Percentiles rank a stretch among this genome's conserved stretches.
phyloP scores from a whole-genome alignment of 805 yeast species.

The Hemisphaericaspora nanyangensis region DNA sequence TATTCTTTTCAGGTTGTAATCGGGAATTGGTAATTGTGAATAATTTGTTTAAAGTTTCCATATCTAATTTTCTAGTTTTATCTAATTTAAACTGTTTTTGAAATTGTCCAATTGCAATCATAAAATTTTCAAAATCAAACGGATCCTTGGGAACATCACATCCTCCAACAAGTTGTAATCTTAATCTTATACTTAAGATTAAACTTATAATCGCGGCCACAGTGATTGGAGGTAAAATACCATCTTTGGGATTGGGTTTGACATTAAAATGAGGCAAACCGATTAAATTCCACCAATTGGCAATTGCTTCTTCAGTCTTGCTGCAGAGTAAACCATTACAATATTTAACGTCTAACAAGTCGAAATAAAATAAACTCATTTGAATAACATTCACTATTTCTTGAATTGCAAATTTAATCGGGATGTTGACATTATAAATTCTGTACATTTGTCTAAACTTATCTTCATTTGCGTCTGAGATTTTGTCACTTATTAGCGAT shows the following conservation, averaged over 20 bases:
- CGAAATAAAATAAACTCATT: constrained; percentile 72
- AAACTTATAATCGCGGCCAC: constrained; percentile 80
- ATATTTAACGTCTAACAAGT: constrained; percentile 58
- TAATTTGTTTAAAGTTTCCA: constrained; percentile 43
- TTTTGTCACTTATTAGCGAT: constrained; percentile 56
- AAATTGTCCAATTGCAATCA: constrained; percentile 65
- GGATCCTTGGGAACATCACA: constrained; percentile 77
- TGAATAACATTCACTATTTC: constrained; percentile 77
- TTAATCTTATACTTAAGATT: constrained; percentile 64
- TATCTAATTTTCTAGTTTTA: constrained; percentile 52
- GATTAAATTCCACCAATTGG: constrained; percentile 76
- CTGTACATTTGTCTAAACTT: constrained; percentile 76
- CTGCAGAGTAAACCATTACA: constrained; percentile 87
- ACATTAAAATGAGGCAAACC: constrained; percentile 50
- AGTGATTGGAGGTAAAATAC: constrained; percentile 58
- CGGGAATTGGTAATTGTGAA: constrained; percentile 34
- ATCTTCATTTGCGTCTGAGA: constrained; percentile 74
- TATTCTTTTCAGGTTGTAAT: constrained; percentile 21
- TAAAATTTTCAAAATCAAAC: constrained; percentile 67
- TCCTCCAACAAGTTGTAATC: constrained; percentile 38
- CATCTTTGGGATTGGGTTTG: constrained; percentile 46
- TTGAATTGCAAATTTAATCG: constrained; percentile 60
- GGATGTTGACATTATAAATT: constrained; percentile 47
- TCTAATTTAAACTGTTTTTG: constrained; percentile 65
- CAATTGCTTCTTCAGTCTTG: constrained; percentile 67